Percentiles rank a stretch among this genome's conserved stretches.
Conservation (phyloP, 495 filamentous ascomycete genomes). For the Pyronema domesticum region DNA sequence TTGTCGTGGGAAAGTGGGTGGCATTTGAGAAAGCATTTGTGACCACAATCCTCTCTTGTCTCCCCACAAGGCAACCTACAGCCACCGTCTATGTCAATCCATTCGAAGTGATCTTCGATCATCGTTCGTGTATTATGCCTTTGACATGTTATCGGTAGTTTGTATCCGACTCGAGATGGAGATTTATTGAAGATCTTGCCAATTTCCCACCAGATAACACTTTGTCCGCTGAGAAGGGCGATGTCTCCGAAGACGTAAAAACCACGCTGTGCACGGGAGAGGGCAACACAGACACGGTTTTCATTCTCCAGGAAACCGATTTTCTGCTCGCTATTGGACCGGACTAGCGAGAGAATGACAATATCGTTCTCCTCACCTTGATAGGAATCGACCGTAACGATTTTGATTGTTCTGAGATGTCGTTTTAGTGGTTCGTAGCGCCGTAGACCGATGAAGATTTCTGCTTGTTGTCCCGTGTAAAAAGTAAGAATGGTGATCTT, state of each 20-base stretch:
- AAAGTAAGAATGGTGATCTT: conserved; percentile 79
- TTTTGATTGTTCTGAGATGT: conserved; percentile 35
- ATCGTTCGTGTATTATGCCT: conserved; percentile 24
- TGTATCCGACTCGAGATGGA: conserved; percentile 23
- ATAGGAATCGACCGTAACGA: conserved; percentile 78
- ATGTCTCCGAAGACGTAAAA: conserved; percentile 81
- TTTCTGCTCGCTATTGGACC: conserved; percentile 37
- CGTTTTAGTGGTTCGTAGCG: neutral
- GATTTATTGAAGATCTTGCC: conserved; percentile 13
- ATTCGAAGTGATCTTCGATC: conserved; percentile 31
- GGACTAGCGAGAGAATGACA: conserved; percentile 65
- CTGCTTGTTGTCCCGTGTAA: conserved; percentile 71
- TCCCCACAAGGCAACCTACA: conserved; percentile 36
- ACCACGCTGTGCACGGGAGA: conserved; percentile 70
- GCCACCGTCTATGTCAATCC: conserved; percentile 39
- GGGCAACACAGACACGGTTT: conserved; percentile 72
- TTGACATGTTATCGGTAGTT: conserved; percentile 26
- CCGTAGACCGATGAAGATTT: conserved; percentile 32
- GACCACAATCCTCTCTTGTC: conserved; percentile 29
- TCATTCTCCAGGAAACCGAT: conserved; percentile 31
- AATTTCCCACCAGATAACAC: conserved; percentile 27
- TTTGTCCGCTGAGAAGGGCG: conserved; percentile 31
- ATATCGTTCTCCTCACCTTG: conserved; percentile 91
- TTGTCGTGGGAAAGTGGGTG: conserved; percentile 28
- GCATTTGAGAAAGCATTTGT: conserved; percentile 31